Evolutionary conservation across 257 asterid genomes (phyloP).

Genomic region (Mitragyna speciosa): DNA sequence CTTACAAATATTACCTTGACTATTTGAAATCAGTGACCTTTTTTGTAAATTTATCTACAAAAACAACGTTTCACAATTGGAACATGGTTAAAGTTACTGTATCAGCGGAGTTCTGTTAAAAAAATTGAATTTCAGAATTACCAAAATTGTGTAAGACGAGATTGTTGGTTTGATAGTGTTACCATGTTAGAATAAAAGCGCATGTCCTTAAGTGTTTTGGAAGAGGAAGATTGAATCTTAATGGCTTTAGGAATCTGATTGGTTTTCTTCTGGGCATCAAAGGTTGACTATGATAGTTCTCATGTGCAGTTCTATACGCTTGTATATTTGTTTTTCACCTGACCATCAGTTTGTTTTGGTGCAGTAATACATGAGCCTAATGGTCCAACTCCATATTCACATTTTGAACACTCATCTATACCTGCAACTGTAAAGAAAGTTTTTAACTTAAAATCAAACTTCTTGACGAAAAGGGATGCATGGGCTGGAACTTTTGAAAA

Average conservation of each 20-base stretch:
- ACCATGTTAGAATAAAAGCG: too few species aligned
- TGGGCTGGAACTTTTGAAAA: slow-evolving; percentile 98
- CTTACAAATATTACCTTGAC: too few species aligned
- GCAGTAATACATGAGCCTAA: slow-evolving; percentile 88
- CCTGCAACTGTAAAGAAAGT: slow-evolving; percentile 95
- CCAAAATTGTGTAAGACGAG: background rate
- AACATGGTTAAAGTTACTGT: too few species aligned
- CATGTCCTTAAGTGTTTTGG: background rate
- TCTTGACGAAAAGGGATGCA: slow-evolving; percentile 89
- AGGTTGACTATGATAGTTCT: background rate
- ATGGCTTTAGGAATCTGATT: background rate
- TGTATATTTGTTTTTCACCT: background rate
- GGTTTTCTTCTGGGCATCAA: background rate
- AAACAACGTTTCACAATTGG: background rate
- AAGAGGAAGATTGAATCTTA: too few species aligned
- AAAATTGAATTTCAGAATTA: background rate
- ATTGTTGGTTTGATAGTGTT: background rate
- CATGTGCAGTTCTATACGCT: background rate
- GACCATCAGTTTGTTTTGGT: slow-evolving; percentile 20
- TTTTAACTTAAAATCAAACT: slow-evolving; percentile 75
- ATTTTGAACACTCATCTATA: slow-evolving; percentile 89
- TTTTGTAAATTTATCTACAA: background rate
- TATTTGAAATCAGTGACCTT: background rate
- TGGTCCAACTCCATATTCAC: slow-evolving; percentile 86
- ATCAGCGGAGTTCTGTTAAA: too few species aligned